These are phyloP conservation scores for Thamnidium elegans DNA, from an alignment of 192 early-diverging fungal species.

Conservation along the genomic window DNA sequence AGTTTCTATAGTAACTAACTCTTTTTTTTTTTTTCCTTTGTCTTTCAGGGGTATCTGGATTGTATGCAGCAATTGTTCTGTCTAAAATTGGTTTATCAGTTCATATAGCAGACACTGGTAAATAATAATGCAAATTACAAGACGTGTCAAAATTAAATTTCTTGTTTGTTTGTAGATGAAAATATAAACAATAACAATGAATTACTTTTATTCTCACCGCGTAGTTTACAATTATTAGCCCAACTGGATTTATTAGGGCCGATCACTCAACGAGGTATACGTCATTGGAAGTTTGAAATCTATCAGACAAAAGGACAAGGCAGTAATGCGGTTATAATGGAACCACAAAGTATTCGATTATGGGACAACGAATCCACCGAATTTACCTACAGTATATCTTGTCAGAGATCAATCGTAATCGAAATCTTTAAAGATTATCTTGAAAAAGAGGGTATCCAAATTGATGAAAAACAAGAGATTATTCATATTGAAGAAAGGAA, in stretches of 20 bases:
- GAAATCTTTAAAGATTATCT: constrained; percentile 14
- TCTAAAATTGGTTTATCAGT: constrained; percentile 15
- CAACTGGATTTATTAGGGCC: constrained; percentile 4
- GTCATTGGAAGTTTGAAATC: constrained; percentile 17
- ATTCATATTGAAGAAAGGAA: constrained; percentile 9
- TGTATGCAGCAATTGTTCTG: constrained; percentile 19
- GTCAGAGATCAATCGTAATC: constrained; percentile 13
- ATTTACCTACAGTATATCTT: constrained; percentile 19
- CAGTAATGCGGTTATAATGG: constrained; percentile 1
- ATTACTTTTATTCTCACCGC: constrained; percentile 17
- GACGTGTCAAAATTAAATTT: neutral
- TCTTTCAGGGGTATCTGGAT: constrained; percentile 10
- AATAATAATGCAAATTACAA: constrained; percentile 10
- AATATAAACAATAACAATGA: constrained; percentile 12
- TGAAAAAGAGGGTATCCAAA: constrained; percentile 5
- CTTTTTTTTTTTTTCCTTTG: neutral
- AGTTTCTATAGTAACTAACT: neutral
- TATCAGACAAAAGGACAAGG: constrained; percentile 12
- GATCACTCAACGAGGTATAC: constrained; percentile 8
- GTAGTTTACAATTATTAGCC: constrained; percentile 19
- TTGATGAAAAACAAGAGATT: constrained; percentile 18
- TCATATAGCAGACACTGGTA: constrained; percentile 26
- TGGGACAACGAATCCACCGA: constrained; percentile 29
- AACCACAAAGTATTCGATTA: constrained; percentile 8
- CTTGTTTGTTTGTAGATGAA: neutral